Percentiles rank a stretch among this genome's conserved stretches.
Evolutionary conservation across 1,284 basidiomycete species (phyloP).

Genomic region (Cerrena zonata): DNA sequence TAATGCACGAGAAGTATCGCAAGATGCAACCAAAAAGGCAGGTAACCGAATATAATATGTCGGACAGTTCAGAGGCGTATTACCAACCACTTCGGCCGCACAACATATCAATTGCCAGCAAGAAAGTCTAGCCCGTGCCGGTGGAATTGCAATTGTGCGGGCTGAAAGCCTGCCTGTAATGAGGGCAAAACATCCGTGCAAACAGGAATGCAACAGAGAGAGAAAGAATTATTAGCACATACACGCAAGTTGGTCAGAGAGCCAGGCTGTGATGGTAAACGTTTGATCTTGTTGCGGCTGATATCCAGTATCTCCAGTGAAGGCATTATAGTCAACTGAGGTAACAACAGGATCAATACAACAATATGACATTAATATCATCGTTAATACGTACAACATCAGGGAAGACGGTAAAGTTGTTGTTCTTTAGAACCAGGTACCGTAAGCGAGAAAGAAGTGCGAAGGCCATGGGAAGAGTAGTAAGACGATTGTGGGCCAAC

Average conservation of each 20-base stretch:
- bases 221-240: conserved; percentile 20
- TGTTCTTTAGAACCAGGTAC: conserved; percentile 91
- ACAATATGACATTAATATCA: conserved; percentile 63
- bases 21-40: background rate
- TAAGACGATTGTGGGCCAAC: conserved; percentile 79
- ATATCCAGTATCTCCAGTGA: conserved; percentile 92
- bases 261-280: conserved; percentile 77
- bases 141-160: too few species aligned
- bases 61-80: too few species aligned
- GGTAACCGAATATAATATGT: too few species aligned
- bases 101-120: too few species aligned
- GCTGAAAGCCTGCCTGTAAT: background rate
- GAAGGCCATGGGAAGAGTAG: conserved; percentile 78
- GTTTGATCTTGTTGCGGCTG: conserved; percentile 85
- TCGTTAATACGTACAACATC: conserved; percentile 63
- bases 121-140: too few species aligned
- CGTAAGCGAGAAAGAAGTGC: conserved; percentile 71
- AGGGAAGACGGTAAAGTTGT: conserved; percentile 80
- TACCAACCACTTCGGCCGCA: too few species aligned
- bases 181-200: background rate
- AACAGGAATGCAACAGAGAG: background rate
- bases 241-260: conserved; percentile 76
- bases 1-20: background rate
- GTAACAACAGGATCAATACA: background rate
- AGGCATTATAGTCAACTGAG: conserved; percentile 77